Evolutionary conservation across 2,329 filamentous ascomycete species (phyloP), one percentile per base, ranked within the genome.

Genomic region (Trichoderma polysporum): DNA sequence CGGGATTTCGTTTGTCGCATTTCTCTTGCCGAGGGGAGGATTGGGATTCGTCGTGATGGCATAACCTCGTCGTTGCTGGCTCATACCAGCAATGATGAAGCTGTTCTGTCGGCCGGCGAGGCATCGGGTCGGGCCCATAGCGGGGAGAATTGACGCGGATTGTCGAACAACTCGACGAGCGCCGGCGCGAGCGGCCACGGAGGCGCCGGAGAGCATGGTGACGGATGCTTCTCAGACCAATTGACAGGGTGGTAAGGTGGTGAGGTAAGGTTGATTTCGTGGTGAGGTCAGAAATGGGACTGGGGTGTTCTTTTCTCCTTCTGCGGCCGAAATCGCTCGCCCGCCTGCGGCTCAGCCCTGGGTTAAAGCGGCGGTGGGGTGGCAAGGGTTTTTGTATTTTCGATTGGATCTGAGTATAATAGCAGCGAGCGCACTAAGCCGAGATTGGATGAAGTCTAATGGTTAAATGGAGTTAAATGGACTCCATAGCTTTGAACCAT

Each of bases 11-110:
- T 94, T 96, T 68, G 92, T 93, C 67, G 89, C 90, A 79, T 97
- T 97, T 83, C 93, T 94, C 81, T 90, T 90, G 66, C 92, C 93
- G 67, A 95, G 88, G 10, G 66, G 66, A 62, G 94, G 93, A 83
- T 97, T 97, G n/a, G 93, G 92, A 82, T 73, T 74, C 4, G 71
- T 72, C 6, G 69, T 71, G n/a, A 68, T 70, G 47, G 71, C 70
- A 31, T 72, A 73, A 54, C 71, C 69, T 57, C 15, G 37, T 39
- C 37, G 37, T 39, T 17, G 37, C 15, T 39, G 37, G 37, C 37
- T 39, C 37, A 39, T n/a, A n/a, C 15, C 15, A 39, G 37, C 37
- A 4, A 6, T n/a, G 15, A 17, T 13, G 37, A 39, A 17, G 37
- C 37, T 39, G 37, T n/a, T 39, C 37, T 39, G 37, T 39, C 37